These are phyloP conservation scores for Aspergillus tamarii DNA, from an alignment of 2,329 filamentous ascomycete species.

Conservation along the genomic window DNA sequence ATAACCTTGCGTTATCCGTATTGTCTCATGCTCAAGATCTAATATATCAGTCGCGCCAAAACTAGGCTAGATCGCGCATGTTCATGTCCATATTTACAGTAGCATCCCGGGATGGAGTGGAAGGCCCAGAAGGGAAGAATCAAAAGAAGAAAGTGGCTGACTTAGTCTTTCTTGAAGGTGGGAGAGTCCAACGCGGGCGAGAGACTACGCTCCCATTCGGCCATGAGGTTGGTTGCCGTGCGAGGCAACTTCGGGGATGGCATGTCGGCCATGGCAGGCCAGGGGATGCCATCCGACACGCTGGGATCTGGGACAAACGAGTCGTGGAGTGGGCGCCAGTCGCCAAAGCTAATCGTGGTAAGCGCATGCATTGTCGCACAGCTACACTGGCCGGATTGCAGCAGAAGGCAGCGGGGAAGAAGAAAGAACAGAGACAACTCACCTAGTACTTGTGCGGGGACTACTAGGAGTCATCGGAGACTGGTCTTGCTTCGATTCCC, in stretches of 20 bases:
- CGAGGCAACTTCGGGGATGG: conserved; percentile 76
- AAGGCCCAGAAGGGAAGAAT: conserved; percentile 8
- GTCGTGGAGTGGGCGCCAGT: conserved; percentile 36
- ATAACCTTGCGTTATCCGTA: conserved; percentile 37
- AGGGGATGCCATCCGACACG: conserved; percentile 55
- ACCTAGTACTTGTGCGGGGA: conserved; percentile 59
- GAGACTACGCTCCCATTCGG: conserved; percentile 85
- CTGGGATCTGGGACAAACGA: conserved; percentile 32
- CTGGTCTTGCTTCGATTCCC: conserved; percentile 52
- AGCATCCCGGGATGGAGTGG: conserved; percentile 6
- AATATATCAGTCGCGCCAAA: conserved; percentile 14
- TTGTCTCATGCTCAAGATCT: conserved; percentile 22
- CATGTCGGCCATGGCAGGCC: conserved; percentile 72
- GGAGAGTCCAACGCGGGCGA: conserved; percentile 52
- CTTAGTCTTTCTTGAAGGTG: conserved; percentile 34
- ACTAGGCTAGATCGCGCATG: conserved; percentile 19
- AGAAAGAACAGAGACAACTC: conserved; percentile 33
- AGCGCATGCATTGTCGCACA: conserved; percentile 31
- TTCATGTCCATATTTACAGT: conserved; percentile 26
- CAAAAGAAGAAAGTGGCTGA: conserved; percentile 1
- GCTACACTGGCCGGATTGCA: background rate
- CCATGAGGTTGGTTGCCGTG: conserved; percentile 83
- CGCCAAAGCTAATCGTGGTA: conserved; percentile 40
- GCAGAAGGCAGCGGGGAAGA: conserved; percentile 24
- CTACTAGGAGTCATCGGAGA: conserved; percentile 52